Evolutionary conservation across 2,329 filamentous ascomycete genomes (phyloP).

Genomic region (Penicillium carneum): DNA sequence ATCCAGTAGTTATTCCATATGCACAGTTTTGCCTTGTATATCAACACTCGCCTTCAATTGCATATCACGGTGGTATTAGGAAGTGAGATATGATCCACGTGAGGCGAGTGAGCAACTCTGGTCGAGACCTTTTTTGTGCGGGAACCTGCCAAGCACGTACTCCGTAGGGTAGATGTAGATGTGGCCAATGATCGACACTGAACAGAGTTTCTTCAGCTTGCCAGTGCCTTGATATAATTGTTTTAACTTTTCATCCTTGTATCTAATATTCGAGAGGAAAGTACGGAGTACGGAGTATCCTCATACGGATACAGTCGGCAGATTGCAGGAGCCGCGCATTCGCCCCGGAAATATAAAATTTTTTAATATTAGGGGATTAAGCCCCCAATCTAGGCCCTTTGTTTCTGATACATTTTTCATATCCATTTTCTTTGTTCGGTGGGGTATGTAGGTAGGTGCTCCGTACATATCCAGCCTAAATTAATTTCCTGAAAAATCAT

Average conservation of each 20-base stretch:
- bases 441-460: background rate
- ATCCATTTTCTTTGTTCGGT: background rate
- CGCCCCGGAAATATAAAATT: background rate
- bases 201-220: conserved; percentile 4
- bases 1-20: background rate
- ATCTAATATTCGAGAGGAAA: background rate
- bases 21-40: background rate
- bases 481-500: conserved; percentile 1
- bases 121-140: background rate
- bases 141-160: background rate
- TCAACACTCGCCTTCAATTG: background rate
- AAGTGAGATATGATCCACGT: background rate
- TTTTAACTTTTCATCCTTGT: background rate
- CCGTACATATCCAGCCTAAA: background rate
- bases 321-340: conserved; percentile 13
- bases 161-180: background rate
- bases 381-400: background rate
- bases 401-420: conserved; percentile 1
- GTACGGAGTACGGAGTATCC: background rate
- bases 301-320: conserved; percentile 2
- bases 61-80: no score
- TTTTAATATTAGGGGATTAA: background rate
- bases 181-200: conserved; percentile 2
- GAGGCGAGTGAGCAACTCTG: background rate
- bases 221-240: background rate